A percentile compares a stretch with the other conserved stretches of the same genome.
Conservation (phyloP, 768 basidiomycete species). For the Sporobolomyces pararoseus region DNA sequence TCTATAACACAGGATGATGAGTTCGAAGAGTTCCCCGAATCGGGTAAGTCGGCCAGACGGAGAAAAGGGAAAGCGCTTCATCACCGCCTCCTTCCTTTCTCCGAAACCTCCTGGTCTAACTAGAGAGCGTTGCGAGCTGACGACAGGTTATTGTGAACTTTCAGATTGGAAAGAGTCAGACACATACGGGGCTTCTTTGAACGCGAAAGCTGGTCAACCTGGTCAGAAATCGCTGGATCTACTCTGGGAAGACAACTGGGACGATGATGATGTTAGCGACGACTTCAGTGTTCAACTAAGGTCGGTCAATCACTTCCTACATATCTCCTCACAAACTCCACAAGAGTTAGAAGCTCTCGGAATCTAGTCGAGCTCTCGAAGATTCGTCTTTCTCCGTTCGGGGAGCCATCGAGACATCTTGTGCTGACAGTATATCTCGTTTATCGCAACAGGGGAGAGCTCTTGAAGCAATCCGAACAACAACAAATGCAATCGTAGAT, state of each 20-base stretch:
- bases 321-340: not conserved
- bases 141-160: too few relatives aligned
- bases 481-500: conserved; percentile 40
- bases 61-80: not conserved
- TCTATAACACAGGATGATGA: conserved; percentile 43
- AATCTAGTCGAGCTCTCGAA: too few relatives aligned
- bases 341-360: too few relatives aligned
- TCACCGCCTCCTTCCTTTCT: not conserved
- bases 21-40: conserved; percentile 46
- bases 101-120: too few relatives aligned
- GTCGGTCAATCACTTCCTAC: conserved; percentile 62
- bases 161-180: conserved; percentile 44
- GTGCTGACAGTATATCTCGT: not conserved
- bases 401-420: too few relatives aligned
- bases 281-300: conserved; percentile 93
- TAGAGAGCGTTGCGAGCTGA: too few relatives aligned
- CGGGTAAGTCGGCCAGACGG: conserved; percentile 28
- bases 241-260: conserved; percentile 99
- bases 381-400: too few relatives aligned
- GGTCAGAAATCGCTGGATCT: conserved; percentile 80
- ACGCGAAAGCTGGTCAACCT: conserved; percentile 54
- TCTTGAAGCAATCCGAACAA: conserved; percentile 32
- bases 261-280: conserved; percentile 97
- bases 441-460: conserved; percentile 40
- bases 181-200: conserved; percentile 42